phyloP scores from a whole-genome alignment of 768 basidiomycete species.

The Pisolithus tinctorius region DNA sequence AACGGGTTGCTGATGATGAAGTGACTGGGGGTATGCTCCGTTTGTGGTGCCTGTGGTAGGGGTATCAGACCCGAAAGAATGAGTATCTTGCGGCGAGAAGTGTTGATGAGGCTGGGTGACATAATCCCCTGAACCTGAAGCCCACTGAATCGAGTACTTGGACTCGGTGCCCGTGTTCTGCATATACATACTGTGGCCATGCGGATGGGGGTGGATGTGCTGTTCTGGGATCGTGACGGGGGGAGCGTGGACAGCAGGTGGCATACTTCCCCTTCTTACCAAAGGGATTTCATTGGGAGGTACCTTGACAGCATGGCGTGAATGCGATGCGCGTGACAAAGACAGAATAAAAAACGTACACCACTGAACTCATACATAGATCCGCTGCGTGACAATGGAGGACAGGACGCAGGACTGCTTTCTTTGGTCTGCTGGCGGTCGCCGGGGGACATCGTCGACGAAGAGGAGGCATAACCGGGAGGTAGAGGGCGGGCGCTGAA shows the following conservation, averaged over 20 bases:
- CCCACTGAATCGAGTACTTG: constrained; percentile 1
- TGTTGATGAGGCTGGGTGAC: constrained; percentile 5
- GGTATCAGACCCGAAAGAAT: not conserved
- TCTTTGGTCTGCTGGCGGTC: constrained; percentile 25
- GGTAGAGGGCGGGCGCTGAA: constrained; percentile 12
- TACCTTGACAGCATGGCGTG: constrained; percentile 13
- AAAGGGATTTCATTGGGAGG: constrained; percentile 15
- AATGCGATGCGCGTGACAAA: constrained; percentile 1
- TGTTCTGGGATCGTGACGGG: constrained; percentile 18
- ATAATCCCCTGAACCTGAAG: not conserved
- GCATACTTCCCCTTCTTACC: constrained; percentile 23
- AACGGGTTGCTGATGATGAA: not conserved
- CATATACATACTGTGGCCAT: not conserved
- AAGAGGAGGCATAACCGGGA: constrained; percentile 36
- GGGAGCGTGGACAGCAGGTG: constrained; percentile 11
- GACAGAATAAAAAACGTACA: constrained; percentile 12
- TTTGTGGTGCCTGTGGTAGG: constrained; percentile 1
- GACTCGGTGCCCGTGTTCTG: not conserved
- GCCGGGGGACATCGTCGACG: constrained; percentile 38
- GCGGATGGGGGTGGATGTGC: constrained; percentile 6
- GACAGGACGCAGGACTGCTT: constrained; percentile 10
- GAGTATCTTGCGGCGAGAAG: constrained; percentile 14
- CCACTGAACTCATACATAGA: constrained; percentile 20
- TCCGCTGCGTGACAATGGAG: constrained; percentile 20
- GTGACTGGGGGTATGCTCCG: constrained; percentile 2